Conservation (phyloP, 2,329 filamentous ascomycete species). For the Trichoderma atrobrunneum region DNA sequence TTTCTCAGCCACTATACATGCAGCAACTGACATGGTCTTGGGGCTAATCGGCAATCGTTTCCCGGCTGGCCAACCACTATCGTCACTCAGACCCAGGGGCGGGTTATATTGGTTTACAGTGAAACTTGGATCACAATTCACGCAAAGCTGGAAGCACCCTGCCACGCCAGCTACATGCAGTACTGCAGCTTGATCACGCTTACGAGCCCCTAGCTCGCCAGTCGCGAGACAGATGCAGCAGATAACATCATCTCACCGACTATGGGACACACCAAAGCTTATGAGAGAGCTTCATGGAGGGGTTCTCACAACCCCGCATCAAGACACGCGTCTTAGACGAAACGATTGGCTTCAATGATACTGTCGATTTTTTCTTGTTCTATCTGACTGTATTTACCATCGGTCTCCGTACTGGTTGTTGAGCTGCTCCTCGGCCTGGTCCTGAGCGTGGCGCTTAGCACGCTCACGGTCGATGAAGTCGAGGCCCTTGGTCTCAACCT, state of each 20-base stretch:
- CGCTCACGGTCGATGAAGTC: conserved; percentile 30
- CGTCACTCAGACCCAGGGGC: not conserved
- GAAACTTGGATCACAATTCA: conserved; percentile 13
- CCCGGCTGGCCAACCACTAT: conserved; percentile 13
- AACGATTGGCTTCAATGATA: conserved; percentile 3
- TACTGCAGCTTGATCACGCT: not conserved
- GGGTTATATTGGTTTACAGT: conserved; percentile 3
- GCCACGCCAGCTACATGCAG: not conserved
- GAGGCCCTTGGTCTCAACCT: conserved; percentile 32
- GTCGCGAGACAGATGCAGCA: conserved; percentile 14
- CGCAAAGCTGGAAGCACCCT: conserved; percentile 5
- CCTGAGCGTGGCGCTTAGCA: conserved; percentile 31
- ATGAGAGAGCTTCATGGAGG: conserved; percentile 4
- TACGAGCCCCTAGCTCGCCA: conserved; percentile 5
- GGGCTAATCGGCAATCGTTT: conserved; percentile 18
- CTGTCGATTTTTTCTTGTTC: conserved; percentile 4
- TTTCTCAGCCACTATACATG: conserved; percentile 10
- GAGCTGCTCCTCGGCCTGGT: conserved; percentile 28
- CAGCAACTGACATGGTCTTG: conserved; percentile 4
- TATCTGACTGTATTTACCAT: conserved; percentile 18
- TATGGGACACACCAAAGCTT: not conserved
- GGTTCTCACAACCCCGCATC: conserved; percentile 10
- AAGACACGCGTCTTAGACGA: not conserved
- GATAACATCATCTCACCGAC: conserved; percentile 2
- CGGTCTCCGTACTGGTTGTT: conserved; percentile 18